phyloP scores from a whole-genome alignment of 164 flowering plant genomes.

The Amborella trichopoda region DNA sequence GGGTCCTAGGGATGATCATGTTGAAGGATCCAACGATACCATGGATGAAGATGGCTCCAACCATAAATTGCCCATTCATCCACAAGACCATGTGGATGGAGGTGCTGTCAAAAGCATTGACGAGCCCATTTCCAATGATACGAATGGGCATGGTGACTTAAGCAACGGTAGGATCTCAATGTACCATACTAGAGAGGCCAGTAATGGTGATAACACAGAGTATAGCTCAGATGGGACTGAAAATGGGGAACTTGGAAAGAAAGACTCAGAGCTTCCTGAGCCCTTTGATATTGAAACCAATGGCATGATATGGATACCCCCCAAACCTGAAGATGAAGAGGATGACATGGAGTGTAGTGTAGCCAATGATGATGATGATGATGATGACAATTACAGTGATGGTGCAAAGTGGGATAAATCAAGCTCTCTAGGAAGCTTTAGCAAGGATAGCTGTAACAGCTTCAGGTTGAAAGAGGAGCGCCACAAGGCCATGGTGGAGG shows the following conservation, averaged over 20 bases:
- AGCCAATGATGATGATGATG: slow-evolving; percentile 56
- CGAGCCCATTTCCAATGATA: background rate
- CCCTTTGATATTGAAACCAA: slow-evolving; percentile 25
- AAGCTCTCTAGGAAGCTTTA: slow-evolving; percentile 30
- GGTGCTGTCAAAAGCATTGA: background rate
- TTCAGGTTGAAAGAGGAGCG: slow-evolving; percentile 42
- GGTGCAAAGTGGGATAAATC: slow-evolving; percentile 53
- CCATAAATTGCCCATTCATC: slow-evolving; percentile 4
- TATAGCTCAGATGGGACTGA: slow-evolving; percentile 13
- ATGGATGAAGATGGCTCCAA: slow-evolving; percentile 16
- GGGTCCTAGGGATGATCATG: slow-evolving; percentile 22
- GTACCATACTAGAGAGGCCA: slow-evolving; percentile 4
- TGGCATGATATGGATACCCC: slow-evolving; percentile 55
- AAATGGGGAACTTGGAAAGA: slow-evolving; percentile 12
- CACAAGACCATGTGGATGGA: slow-evolving; percentile 5
- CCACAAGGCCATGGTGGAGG: slow-evolving; percentile 41
- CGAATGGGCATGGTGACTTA: background rate
- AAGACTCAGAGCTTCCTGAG: slow-evolving; percentile 13
- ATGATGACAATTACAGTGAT: slow-evolving; percentile 31
- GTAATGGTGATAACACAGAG: slow-evolving; percentile 11
- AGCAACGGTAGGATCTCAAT: slow-evolving; percentile 10
- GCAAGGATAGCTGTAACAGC: slow-evolving; percentile 28
- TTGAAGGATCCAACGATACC: slow-evolving; percentile 14
- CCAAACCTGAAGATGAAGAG: slow-evolving; percentile 62
- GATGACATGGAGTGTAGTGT: slow-evolving; percentile 51